phyloP scores from a whole-genome alignment of 345 rosid species.

The Viola odorata region DNA sequence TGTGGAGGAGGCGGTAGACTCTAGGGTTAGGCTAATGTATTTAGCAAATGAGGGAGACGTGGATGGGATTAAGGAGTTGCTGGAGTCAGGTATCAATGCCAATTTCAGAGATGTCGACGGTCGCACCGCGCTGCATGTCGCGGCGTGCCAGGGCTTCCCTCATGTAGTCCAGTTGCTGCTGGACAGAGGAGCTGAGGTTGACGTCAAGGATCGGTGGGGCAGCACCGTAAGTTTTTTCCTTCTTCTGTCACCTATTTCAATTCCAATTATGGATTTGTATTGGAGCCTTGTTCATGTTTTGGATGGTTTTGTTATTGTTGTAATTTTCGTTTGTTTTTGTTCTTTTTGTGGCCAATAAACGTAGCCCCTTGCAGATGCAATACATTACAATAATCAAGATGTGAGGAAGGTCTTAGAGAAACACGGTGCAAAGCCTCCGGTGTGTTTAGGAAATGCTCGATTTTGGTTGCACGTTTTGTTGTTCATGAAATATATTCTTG shows the following conservation, averaged over 20 bases:
- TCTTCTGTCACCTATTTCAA: not conserved
- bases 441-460: constrained; percentile 19
- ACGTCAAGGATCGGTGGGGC: constrained; percentile 54
- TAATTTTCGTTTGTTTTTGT: constrained; percentile 1
- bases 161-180: constrained; percentile 46
- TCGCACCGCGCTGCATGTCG: constrained; percentile 74
- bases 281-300: not conserved
- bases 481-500: not conserved
- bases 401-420: constrained; percentile 73
- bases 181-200: constrained; percentile 43
- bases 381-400: constrained; percentile 60
- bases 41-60: constrained; percentile 69
- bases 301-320: constrained; percentile 3
- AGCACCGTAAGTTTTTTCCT: constrained; percentile 40
- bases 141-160: constrained; percentile 66
- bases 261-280: not conserved
- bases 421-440: constrained; percentile 67
- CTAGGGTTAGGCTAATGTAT: constrained; percentile 67
- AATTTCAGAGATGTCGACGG: constrained; percentile 63
- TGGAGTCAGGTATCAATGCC: constrained; percentile 60
- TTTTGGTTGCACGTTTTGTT: not conserved
- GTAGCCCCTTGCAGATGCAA: constrained; percentile 84
- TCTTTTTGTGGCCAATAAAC: constrained; percentile 18
- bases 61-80: constrained; percentile 50
- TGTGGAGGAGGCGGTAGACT: constrained; percentile 30